A percentile compares a stretch with the other conserved stretches of the same genome.
Evolutionary conservation across 2,329 filamentous ascomycete genomes (phyloP).

Genomic region (Leptosphaerulina australis): DNA sequence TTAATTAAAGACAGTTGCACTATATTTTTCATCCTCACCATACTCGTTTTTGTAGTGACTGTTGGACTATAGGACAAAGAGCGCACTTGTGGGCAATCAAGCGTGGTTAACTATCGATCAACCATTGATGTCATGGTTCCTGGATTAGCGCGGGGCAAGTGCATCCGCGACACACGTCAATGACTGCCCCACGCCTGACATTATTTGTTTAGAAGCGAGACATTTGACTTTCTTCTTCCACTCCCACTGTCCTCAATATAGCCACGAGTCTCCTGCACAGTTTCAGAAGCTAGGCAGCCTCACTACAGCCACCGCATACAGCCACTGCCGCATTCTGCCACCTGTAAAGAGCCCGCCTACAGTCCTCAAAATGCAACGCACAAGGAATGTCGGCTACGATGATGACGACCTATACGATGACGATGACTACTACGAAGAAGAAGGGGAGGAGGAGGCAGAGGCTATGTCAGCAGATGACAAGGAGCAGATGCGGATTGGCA

Average conservation of each 20-base stretch:
- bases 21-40: not conserved
- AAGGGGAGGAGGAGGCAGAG: conserved; percentile 24
- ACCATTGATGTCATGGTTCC: conserved; percentile 15
- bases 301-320: no score
- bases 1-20: not conserved
- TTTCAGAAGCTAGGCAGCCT: no score
- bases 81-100: not conserved
- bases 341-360: not conserved
- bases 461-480: conserved; percentile 40
- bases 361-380: conserved; percentile 45
- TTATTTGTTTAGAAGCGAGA: not conserved
- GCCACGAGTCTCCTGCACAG: not conserved
- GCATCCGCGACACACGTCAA: conserved; percentile 22
- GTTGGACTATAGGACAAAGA: no score
- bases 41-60: not conserved
- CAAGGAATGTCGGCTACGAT: conserved; percentile 56
- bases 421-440: conserved; percentile 52
- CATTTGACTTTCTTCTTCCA: not conserved
- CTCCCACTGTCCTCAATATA: not conserved
- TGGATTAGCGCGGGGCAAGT: conserved; percentile 29
- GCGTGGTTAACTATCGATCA: not conserved
- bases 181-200: conserved; percentile 21
- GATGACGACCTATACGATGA: conserved; percentile 60
- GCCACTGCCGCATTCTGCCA: not conserved
- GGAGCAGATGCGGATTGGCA: conserved; percentile 68